phyloP scores from a whole-genome alignment of 495 filamentous ascomycete species.

The Neurospora sp. region DNA sequence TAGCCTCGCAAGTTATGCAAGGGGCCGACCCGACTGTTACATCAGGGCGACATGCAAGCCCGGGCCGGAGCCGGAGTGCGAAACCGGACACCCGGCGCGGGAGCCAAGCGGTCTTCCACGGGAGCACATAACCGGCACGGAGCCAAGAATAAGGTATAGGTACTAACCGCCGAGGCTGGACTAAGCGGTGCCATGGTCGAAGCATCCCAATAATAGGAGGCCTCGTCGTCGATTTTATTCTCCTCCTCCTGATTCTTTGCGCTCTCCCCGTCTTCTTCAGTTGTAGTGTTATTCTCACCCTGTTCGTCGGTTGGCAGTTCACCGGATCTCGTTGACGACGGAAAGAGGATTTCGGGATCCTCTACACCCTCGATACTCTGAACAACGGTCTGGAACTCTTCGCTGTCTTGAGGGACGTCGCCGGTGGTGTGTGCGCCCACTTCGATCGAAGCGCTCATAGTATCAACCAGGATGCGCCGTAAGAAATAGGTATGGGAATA shows the following conservation, averaged over 20 bases:
- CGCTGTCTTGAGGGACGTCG: neutral
- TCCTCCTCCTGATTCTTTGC: neutral
- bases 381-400: constrained; percentile 2
- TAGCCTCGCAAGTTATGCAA: neutral
- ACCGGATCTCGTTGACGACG: neutral
- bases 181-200: constrained; percentile 48
- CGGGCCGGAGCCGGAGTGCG: neutral
- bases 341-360: neutral
- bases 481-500: neutral
- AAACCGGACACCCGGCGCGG: neutral
- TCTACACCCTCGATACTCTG: neutral
- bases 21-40: neutral
- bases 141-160: constrained; percentile 4
- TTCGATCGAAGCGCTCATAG: constrained; percentile 7
- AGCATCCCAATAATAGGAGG: constrained; percentile 39
- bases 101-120: neutral
- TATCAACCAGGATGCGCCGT: neutral
- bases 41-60: neutral
- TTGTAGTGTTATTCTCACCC: neutral
- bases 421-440: constrained; percentile 1
- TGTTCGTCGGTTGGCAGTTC: neutral
- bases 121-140: neutral
- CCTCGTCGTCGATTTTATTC: constrained; percentile 14
- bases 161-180: constrained; percentile 45
- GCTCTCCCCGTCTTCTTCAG: neutral